phyloP scores from a whole-genome alignment of 192 early-diverging fungal species.

The Podila minutissima region DNA sequence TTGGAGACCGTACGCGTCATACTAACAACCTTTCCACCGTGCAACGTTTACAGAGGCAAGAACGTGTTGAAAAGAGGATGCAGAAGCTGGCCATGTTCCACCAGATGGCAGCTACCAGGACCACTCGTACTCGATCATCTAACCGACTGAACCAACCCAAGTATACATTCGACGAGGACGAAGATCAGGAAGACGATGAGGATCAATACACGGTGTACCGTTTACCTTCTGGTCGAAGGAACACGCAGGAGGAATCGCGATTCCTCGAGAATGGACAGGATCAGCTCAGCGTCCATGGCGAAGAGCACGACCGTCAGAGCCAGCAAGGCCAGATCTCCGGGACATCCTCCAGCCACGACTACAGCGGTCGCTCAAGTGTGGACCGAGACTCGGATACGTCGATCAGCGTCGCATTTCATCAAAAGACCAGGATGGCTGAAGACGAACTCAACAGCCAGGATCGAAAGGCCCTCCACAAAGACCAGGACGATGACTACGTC shows the following conservation, averaged over 20 bases:
- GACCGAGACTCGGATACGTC: constrained; percentile 39
- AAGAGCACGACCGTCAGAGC: not conserved
- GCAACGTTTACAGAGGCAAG: constrained; percentile 21
- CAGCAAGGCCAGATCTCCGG: not conserved
- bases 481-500: constrained; percentile 5
- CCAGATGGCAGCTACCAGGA: constrained; percentile 37
- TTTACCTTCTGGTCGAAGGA: constrained; percentile 24
- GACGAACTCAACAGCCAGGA: not conserved
- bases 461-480: not conserved
- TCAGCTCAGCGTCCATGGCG: not conserved
- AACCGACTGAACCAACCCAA: constrained; percentile 36
- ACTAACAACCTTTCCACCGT: too few species aligned
- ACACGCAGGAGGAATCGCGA: not conserved
- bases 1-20: too few species aligned
- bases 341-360: not conserved
- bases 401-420: constrained; percentile 27
- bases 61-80: constrained; percentile 26
- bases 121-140: constrained; percentile 41
- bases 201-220: constrained; percentile 32
- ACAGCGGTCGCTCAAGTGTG: constrained; percentile 25
- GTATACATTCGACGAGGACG: constrained; percentile 44
- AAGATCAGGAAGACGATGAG: constrained; percentile 34
- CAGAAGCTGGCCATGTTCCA: constrained; percentile 26
- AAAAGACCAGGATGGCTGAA: constrained; percentile 18
- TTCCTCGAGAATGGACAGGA: not conserved